A percentile compares a stretch with the other conserved stretches of the same genome.
Evolutionary conservation across 306 rosid species (phyloP).

Genomic region (Prunus salicina): DNA sequence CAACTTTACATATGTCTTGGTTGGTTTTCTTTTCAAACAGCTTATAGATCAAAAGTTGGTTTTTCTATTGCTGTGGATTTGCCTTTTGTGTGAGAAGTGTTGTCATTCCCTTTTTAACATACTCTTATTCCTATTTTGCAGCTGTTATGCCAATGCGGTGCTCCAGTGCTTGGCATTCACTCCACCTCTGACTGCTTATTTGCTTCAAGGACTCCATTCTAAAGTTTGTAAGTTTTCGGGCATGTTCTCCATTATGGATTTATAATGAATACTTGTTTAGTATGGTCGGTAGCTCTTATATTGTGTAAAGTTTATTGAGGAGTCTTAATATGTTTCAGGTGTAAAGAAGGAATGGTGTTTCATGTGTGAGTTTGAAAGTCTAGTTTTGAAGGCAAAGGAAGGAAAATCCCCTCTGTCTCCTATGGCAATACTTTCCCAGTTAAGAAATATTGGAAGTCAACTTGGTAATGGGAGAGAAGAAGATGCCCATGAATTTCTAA

Average conservation of each 20-base stretch:
- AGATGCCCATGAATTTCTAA: constrained; percentile 94
- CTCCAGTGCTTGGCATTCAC: constrained; percentile 94
- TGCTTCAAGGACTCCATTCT: constrained; percentile 85
- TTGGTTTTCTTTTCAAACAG: background rate
- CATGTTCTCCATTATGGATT: constrained; percentile 18
- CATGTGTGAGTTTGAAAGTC: constrained; percentile 78
- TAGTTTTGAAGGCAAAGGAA: constrained; percentile 66
- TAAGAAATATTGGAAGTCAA: constrained; percentile 73
- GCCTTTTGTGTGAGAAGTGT: background rate
- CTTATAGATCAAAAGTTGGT: background rate
- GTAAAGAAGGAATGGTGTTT: constrained; percentile 73
- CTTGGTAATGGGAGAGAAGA: constrained; percentile 93
- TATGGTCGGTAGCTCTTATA: constrained; percentile 9
- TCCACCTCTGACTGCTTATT: constrained; percentile 91
- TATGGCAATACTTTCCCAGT: constrained; percentile 61
- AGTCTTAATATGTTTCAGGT: constrained; percentile 46
- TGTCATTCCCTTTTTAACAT: constrained; percentile 4
- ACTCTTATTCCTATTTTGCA: constrained; percentile 32
- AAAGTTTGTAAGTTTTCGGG: constrained; percentile 62
- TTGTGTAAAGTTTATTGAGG: constrained; percentile 14
- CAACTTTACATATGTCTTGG: background rate
- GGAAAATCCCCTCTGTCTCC: constrained; percentile 77
- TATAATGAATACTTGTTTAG: constrained; percentile 8
- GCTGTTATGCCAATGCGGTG: constrained; percentile 93
- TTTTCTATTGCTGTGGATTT: background rate